Evolutionary conservation across 176 grass and related monocot species (phyloP), one percentile per base, ranked within the genome.

Genomic region (sorghum (Sorghum bicolor)): DNA sequence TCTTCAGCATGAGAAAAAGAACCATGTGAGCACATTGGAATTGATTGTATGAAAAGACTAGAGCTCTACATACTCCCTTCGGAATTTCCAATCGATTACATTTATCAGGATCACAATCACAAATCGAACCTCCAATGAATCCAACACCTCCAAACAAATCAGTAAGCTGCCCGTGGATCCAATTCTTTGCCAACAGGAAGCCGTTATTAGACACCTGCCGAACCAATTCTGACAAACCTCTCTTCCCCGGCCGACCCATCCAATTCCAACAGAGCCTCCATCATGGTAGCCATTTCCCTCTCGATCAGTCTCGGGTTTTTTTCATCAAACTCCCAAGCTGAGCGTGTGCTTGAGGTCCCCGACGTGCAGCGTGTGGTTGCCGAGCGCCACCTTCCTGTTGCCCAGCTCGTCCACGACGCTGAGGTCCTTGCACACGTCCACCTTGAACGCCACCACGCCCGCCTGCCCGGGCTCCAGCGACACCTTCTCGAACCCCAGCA

Each of bases 401-500:
- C 95, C 95, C 8, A 83, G 43, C 84, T 98, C 95, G 84, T 98
- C 95, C 70, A 80, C 95, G 48, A 98, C 87, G 75, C 91, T 93
- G 72, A 98, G 84, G 70, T 98, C 95, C 92, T 76, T 95, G 87
- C 95, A 98, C 38, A 93, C 92, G 53, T 98, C 91, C 75, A 98
- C 86, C 29, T 86, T 77, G 90, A 98, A 98, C 70, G 66, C 88
- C 76, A 95, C 92, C 50, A 82, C 53, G 57, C 82, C 79, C 8
- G 57, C 50, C 72, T 82, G 84, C 43, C 77, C 67, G 28, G 95
- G 82, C 67, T 70, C 91, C 50, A 98, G 82, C 41, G 61, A 28
- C 79, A 98, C 80, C 87, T 89, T 95, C 82, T 98, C 90, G 80
- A 93, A 98, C 44, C 79, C 95, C 10, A 98, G 82, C 82, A 98